Evolutionary conservation across 345 rosid genomes (phyloP), one percentile per base, ranked within the genome.

Genomic region (Euphorbia peplus): DNA sequence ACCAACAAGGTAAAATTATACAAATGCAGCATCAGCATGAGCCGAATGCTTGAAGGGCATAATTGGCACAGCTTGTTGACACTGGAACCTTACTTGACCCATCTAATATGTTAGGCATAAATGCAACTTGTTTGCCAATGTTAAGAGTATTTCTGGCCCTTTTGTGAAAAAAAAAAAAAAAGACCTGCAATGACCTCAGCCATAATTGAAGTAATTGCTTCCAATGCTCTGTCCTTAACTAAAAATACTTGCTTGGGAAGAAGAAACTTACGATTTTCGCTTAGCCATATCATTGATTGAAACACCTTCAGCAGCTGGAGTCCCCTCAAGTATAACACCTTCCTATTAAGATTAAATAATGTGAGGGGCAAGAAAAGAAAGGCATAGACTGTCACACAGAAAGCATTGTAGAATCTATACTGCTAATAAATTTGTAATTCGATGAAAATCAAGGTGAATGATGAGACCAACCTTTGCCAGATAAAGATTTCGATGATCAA

Each of bases 241-340:
- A 32, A 60, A 57, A 62, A 26, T 15, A 71, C 13, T 11, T 63
- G 54, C 7, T 10, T 22, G 4, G 16, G 9, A 25, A 14, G 28
- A 68, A 69, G 42, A 29, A 5, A 47, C 84, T 72, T 82, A 86
- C 97, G 26, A 60, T 78, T 86, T 73, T 21, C 95, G 89, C 71
- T 82, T 88, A 68, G 79, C 83, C 89, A 90, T 83, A 79, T 90
- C 99, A 68, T 80, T 82, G 21, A 83, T 82, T 58, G 97, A 95
- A 75, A 95, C 91, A 78, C 90, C 97, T 81, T 82, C 78, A 69
- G 97, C 86, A 76, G 99, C 96, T 61, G 89, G 86, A 70, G 96
- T 85, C 59, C 93, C 97, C 68, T 95, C 96, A 42, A 86, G 78
- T 62, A 93, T 86, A 78, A 83, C 78, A 55, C 97, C 98, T 83